phyloP scores from a whole-genome alignment of 352 stramenopile genomes.

The Phytophthora idaei region DNA sequence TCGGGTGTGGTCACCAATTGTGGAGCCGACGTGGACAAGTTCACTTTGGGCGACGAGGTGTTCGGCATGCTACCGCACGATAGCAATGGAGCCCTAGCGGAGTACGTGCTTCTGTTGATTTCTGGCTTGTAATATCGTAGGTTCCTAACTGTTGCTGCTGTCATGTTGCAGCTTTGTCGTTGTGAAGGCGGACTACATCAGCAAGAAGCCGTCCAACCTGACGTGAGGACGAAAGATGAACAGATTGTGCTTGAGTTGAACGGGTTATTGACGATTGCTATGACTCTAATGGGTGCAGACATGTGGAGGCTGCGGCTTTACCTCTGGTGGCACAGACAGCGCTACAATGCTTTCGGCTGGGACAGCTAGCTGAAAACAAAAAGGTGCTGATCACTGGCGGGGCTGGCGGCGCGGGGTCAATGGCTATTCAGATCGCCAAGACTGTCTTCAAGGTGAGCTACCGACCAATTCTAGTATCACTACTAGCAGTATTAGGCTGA shows the following conservation, averaged over 20 bases:
- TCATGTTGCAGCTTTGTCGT: slow-evolving; percentile 45
- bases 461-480: background rate
- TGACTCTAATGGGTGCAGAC: slow-evolving; percentile 28
- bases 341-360: slow-evolving; percentile 55
- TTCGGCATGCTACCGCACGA: slow-evolving; percentile 77
- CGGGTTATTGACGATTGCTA: background rate
- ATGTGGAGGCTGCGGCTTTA: slow-evolving; percentile 72
- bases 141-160: background rate
- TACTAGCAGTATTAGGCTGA: background rate
- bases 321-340: slow-evolving; percentile 62
- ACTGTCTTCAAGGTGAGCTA: slow-evolving; percentile 65
- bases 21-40: slow-evolving; percentile 62
- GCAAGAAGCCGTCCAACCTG: slow-evolving; percentile 71
- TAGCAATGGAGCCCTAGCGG: slow-evolving; percentile 64
- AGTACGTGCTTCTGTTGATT: slow-evolving; percentile 44
- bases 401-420: slow-evolving; percentile 68
- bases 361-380: slow-evolving; percentile 59
- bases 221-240: slow-evolving; percentile 34
- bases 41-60: slow-evolving; percentile 65
- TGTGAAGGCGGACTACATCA: slow-evolving; percentile 63
- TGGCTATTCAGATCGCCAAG: slow-evolving; percentile 82
- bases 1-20: slow-evolving; percentile 63
- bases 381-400: slow-evolving; percentile 79
- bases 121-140: background rate
- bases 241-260: background rate